These are phyloP conservation scores for Melanomma pulvis-pyrius DNA, from an alignment of 495 filamentous ascomycete genomes.

Conservation along the genomic window DNA sequence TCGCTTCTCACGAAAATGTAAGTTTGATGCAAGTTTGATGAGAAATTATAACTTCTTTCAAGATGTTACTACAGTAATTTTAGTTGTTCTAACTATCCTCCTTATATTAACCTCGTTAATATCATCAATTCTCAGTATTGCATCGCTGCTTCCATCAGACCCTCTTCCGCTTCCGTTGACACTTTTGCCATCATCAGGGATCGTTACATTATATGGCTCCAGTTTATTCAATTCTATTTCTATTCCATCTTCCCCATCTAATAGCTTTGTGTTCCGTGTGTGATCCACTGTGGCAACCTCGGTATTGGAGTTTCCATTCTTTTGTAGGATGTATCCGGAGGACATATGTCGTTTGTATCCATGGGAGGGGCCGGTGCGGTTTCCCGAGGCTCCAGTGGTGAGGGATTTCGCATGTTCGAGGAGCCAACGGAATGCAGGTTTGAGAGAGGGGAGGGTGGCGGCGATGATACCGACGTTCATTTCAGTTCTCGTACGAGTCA, in stretches of 20 bases:
- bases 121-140: slow-evolving; percentile 1
- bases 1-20: too few relatives aligned
- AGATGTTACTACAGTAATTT: slow-evolving; percentile 22
- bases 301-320: background rate
- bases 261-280: background rate
- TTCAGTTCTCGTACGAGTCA: slow-evolving; percentile 27
- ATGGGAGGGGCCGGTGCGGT: slow-evolving; percentile 7
- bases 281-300: background rate
- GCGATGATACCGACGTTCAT: slow-evolving; percentile 39
- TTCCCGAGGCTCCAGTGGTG: slow-evolving; percentile 1
- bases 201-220: background rate
- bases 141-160: slow-evolving; percentile 2
- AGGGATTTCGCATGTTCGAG: slow-evolving; percentile 26
- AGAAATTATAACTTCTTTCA: too few relatives aligned
- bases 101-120: background rate
- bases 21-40: too few relatives aligned
- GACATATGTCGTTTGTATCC: slow-evolving; percentile 20
- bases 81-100: slow-evolving; percentile 33
- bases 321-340: slow-evolving; percentile 24
- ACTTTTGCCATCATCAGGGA: slow-evolving; percentile 8
- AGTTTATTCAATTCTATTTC: slow-evolving; percentile 9
- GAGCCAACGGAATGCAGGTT: slow-evolving; percentile 37
- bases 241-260: background rate
- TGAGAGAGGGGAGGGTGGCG: slow-evolving; percentile 38
- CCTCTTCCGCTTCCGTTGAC: background rate